Percentiles rank a stretch among this genome's conserved stretches.
Conservation (phyloP, 176 grass and related monocot species). For the Raddia distichophylla region DNA sequence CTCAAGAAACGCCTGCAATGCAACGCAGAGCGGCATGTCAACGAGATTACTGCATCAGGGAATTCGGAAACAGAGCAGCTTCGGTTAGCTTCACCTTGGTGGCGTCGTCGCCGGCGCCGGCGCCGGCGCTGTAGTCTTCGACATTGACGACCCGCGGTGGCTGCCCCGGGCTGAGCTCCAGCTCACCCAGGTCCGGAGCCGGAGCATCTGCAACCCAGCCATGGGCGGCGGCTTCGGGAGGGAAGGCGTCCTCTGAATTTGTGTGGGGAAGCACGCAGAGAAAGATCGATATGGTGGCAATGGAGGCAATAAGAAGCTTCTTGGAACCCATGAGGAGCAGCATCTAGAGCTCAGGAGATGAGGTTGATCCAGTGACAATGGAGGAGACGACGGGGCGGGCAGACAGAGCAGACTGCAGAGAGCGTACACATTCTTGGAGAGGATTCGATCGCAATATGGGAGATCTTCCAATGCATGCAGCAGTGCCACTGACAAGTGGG, state of each 20-base stretch:
- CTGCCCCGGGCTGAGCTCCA: conserved; percentile 26
- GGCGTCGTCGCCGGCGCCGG: conserved; percentile 43
- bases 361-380: conserved; percentile 6
- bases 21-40: too few relatives aligned
- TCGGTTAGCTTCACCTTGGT: conserved; percentile 41
- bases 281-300: conserved; percentile 31
- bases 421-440: neutral
- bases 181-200: neutral
- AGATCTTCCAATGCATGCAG: neutral
- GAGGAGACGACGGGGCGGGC: conserved; percentile 40
- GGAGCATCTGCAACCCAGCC: neutral
- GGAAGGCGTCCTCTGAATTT: conserved; percentile 34
- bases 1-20: conserved; percentile 60
- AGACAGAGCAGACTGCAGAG: neutral
- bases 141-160: conserved; percentile 51
- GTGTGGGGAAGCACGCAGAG: neutral
- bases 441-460: neutral
- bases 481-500: conserved; percentile 5
- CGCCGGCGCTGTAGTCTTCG: conserved; percentile 47
- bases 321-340: conserved; percentile 37
- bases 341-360: neutral
- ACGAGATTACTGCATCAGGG: neutral
- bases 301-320: conserved; percentile 35
- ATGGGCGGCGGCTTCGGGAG: conserved; percentile 20
- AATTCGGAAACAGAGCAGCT: neutral